Conservation (phyloP, 768 basidiomycete genomes). For the Suillus decipiens region DNA sequence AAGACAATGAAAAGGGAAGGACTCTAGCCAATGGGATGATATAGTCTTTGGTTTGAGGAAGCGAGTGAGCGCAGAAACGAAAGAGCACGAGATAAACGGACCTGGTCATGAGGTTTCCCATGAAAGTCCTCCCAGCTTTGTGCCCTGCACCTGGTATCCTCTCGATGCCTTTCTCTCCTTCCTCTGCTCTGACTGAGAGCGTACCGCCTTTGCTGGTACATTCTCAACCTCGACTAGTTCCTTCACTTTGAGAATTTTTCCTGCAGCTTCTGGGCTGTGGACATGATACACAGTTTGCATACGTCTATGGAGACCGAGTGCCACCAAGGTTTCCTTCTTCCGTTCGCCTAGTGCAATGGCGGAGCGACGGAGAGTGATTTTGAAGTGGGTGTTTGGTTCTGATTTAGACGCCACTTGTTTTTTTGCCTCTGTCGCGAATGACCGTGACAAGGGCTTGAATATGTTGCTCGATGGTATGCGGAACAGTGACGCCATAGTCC, state of each 20-base stretch:
- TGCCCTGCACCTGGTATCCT: conserved; percentile 61
- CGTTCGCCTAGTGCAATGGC: conserved; percentile 78
- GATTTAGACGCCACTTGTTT: conserved; percentile 1
- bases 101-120: conserved; percentile 5
- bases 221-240: conserved; percentile 90
- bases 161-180: conserved; percentile 63
- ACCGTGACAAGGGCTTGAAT: conserved; percentile 17
- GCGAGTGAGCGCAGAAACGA: not conserved
- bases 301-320: conserved; percentile 81
- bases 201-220: conserved; percentile 66
- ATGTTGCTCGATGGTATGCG: conserved; percentile 6
- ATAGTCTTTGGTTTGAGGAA: not conserved
- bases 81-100: not conserved
- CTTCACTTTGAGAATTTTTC: conserved; percentile 86
- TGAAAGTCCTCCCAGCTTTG: conserved; percentile 29
- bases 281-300: conserved; percentile 84
- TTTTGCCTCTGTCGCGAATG: conserved; percentile 11
- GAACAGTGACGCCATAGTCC: conserved; percentile 17
- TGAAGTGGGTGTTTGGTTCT: conserved; percentile 69
- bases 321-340: conserved; percentile 72
- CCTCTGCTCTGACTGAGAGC: conserved; percentile 70
- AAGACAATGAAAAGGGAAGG: not conserved
- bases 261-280: conserved; percentile 73
- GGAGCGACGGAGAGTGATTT: conserved; percentile 87
- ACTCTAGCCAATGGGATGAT: not conserved